A percentile compares a stretch with the other conserved stretches of the same genome.
These are phyloP conservation scores for Ricinus communis DNA, from an alignment of 345 rosid species.

Conservation along the genomic window DNA sequence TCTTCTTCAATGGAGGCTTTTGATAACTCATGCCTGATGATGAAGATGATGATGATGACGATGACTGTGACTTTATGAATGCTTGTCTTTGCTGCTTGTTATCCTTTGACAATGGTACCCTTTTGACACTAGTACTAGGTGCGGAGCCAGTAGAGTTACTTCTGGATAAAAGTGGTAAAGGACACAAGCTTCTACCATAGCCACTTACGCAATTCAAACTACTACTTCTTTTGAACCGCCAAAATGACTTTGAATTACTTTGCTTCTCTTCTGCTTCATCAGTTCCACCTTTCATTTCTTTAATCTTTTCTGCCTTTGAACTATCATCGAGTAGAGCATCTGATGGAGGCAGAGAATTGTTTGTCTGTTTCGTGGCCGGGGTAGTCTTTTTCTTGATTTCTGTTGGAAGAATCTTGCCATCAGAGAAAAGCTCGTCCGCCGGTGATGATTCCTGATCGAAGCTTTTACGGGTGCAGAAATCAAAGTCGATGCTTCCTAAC, in stretches of 20 bases:
- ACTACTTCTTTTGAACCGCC: conserved; percentile 75
- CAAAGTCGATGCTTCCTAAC: conserved; percentile 51
- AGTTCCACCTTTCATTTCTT: conserved; percentile 30
- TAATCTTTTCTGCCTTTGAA: conserved; percentile 21
- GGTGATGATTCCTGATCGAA: conserved; percentile 28
- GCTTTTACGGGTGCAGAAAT: conserved; percentile 27
- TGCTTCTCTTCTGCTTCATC: conserved; percentile 41
- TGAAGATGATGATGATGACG: conserved; percentile 18
- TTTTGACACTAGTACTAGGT: conserved; percentile 30
- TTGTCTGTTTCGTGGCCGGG: conserved; percentile 19
- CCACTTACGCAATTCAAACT: conserved; percentile 74
- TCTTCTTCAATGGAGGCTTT: conserved; percentile 85
- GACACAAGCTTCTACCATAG: conserved; percentile 69
- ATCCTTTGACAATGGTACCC: conserved; percentile 33
- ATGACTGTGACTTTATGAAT: conserved; percentile 18
- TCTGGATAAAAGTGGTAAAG: conserved; percentile 66
- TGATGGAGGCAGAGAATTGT: neutral
- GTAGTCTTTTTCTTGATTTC: conserved; percentile 26
- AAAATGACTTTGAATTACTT: conserved; percentile 57
- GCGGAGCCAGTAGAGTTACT: conserved; percentile 75
- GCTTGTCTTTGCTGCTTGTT: conserved; percentile 49
- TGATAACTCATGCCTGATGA: conserved; percentile 34
- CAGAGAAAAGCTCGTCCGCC: conserved; percentile 35
- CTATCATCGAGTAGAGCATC: neutral
- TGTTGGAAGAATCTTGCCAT: conserved; percentile 28